Percentiles rank a stretch among this genome's conserved stretches.
These are phyloP conservation scores for Acer campestre DNA, from an alignment of 345 rosid species.

Conservation along the genomic window DNA sequence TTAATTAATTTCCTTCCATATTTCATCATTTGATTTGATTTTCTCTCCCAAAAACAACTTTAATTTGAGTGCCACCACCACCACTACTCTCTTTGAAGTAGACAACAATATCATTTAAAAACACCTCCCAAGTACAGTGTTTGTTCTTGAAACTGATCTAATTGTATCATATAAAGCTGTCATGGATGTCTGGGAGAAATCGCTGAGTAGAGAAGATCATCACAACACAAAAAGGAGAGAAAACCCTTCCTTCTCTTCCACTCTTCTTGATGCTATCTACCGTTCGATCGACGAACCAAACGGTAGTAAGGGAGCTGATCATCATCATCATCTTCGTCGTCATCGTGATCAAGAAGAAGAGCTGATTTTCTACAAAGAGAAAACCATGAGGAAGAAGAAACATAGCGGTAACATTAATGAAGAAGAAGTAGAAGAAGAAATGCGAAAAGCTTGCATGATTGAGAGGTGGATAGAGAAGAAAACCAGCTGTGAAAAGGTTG, in stretches of 20 bases:
- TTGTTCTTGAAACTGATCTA: background rate
- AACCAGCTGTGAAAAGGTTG: slow-evolving; percentile 27
- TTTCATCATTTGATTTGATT: slow-evolving; percentile 1
- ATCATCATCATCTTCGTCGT: background rate
- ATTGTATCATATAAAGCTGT: slow-evolving; percentile 24
- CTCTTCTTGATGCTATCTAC: slow-evolving; percentile 77
- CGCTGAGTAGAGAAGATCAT: slow-evolving; percentile 30
- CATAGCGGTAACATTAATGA: slow-evolving; percentile 5
- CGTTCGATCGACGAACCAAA: slow-evolving; percentile 73
- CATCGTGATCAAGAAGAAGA: slow-evolving; percentile 9
- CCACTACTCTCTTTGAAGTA: slow-evolving; percentile 24
- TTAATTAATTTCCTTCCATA: slow-evolving; percentile 21
- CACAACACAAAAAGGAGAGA: slow-evolving; percentile 34
- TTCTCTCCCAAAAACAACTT: slow-evolving; percentile 7
- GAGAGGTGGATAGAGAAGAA: slow-evolving; percentile 60
- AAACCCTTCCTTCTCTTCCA: slow-evolving; percentile 80
- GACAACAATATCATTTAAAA: slow-evolving; percentile 39
- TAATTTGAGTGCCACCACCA: background rate
- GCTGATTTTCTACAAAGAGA: slow-evolving; percentile 29
- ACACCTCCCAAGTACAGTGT: background rate
- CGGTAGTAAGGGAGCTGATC: slow-evolving; percentile 14
- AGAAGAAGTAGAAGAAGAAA: slow-evolving; percentile 13
- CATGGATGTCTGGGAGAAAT: slow-evolving; percentile 54
- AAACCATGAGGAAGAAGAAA: slow-evolving; percentile 28
- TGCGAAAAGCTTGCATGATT: slow-evolving; percentile 35